Base-by-base conservation (phyloP, 257 asterid genomes). In the Cruciata laevipes region DNA sequence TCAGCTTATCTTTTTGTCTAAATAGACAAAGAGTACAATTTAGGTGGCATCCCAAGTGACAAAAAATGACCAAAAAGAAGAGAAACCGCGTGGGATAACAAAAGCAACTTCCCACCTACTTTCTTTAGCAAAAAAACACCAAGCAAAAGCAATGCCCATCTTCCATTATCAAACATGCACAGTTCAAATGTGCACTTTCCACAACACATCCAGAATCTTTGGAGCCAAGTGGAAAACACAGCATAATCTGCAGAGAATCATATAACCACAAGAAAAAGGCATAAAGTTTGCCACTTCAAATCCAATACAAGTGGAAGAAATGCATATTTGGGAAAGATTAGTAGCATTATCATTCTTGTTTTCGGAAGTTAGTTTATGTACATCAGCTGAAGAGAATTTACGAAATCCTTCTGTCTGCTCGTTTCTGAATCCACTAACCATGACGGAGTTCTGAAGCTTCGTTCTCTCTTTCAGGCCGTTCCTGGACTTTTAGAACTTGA, bases 221-320 rank as follows among this genome's bases (percentile, higher is more conserved):
- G 71, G 71, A 67, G 63, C 38, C 16, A 47, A 7, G 53, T 67
- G 71, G 71, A 67, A 67, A 52, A 53, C 53, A 32, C 23, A 20
- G 4, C 21, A 5, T 7, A 47, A 47, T 47, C 21, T 47, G 20
- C 20, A 14, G 53, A 47, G 53, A 47, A 4, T 3, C 52, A 44
- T 14, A 5, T 44, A 13, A 1, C n/a, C 6, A 47, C 38, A 53
- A 12, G n/a, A 24, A 35, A 35, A 38, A 20, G 16, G 37, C 58
- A 61, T 70, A 61, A 70, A 70, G 53, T 61, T 2, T 70, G 55
- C 8, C 23, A 12, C 74, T 47, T 35, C 62, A 47, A 61, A 49
- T 47, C 52, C 74, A 30, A 69, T 61, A 66, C 31, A 58, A 56
- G 64, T 14, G 72, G 71, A 66, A 20, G 37, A 27, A 59, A 12